These are phyloP conservation scores for Fragilaria radians DNA, from an alignment of 108 stramenopile genomes.

Conservation along the genomic window DNA sequence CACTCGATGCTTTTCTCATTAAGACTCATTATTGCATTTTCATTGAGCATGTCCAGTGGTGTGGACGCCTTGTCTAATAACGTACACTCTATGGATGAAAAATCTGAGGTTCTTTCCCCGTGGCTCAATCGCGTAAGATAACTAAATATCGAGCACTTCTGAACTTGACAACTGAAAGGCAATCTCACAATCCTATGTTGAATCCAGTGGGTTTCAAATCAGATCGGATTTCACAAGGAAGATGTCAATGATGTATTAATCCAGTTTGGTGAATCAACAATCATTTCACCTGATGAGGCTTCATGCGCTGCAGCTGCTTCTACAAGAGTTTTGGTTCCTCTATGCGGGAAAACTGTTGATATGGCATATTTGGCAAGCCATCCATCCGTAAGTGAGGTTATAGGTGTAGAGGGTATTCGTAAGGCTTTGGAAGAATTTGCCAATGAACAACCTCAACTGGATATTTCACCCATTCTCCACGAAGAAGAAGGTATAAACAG, in stretches of 20 bases:
- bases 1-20: too few species aligned
- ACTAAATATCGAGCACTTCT: background rate
- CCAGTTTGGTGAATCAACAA: background rate
- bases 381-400: slow-evolving; percentile 32
- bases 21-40: too few species aligned
- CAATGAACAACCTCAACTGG: slow-evolving; percentile 50
- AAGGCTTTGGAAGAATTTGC: slow-evolving; percentile 67
- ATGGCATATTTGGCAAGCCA: slow-evolving; percentile 56
- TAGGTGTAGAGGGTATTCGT: slow-evolving; percentile 71
- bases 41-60: too few species aligned
- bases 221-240: slow-evolving; percentile 1
- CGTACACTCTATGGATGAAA: background rate
- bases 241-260: background rate
- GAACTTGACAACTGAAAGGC: background rate
- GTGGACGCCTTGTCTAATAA: background rate
- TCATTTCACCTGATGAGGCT: background rate
- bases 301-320: background rate
- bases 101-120: background rate
- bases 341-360: slow-evolving; percentile 84
- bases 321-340: slow-evolving; percentile 59
- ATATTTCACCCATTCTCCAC: slow-evolving; percentile 17
- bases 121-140: background rate
- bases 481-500: background rate
- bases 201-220: slow-evolving; percentile 4
- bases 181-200: background rate